Evolutionary conservation across 495 filamentous ascomycete species (phyloP).

Genomic region (Lepidopterella palustris): DNA sequence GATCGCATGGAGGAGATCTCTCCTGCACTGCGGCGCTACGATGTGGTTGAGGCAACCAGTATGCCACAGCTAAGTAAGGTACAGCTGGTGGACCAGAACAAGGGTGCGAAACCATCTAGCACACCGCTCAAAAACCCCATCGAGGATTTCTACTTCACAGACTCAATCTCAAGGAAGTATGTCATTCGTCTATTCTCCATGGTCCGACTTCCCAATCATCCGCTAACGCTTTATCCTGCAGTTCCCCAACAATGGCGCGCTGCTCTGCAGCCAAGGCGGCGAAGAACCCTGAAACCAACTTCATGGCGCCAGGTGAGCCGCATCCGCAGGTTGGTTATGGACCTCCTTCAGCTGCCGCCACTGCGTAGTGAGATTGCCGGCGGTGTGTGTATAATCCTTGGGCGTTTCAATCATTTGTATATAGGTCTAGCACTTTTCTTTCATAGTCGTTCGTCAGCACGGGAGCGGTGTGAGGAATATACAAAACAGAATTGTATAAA

Average conservation of each 20-base stretch:
- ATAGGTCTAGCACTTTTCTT: background rate
- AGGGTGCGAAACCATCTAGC: slow-evolving; percentile 61
- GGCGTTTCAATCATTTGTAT: slow-evolving; percentile 1
- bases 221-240: slow-evolving; percentile 42
- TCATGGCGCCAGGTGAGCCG: slow-evolving; percentile 69
- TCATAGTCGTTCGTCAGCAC: background rate
- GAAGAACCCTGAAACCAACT: slow-evolving; percentile 67
- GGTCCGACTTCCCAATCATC: background rate
- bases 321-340: slow-evolving; percentile 26
- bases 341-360: slow-evolving; percentile 1
- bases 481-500: too few species aligned
- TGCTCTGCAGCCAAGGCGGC: slow-evolving; percentile 78
- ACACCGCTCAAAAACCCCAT: slow-evolving; percentile 73
- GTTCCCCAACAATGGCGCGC: slow-evolving; percentile 94
- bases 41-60: slow-evolving; percentile 74
- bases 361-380: background rate
- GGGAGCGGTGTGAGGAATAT: too few species aligned
- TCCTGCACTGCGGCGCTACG: slow-evolving; percentile 80
- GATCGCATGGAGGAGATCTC: slow-evolving; percentile 94
- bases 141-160: slow-evolving; percentile 96
- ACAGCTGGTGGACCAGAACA: slow-evolving; percentile 92
- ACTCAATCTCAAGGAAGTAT: slow-evolving; percentile 88
- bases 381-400: background rate
- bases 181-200: slow-evolving; percentile 24
- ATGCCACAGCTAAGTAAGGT: slow-evolving; percentile 71